Base-by-base conservation (phyloP, 2,329 filamentous ascomycete genomes). In the Beauveria brongniartii region DNA sequence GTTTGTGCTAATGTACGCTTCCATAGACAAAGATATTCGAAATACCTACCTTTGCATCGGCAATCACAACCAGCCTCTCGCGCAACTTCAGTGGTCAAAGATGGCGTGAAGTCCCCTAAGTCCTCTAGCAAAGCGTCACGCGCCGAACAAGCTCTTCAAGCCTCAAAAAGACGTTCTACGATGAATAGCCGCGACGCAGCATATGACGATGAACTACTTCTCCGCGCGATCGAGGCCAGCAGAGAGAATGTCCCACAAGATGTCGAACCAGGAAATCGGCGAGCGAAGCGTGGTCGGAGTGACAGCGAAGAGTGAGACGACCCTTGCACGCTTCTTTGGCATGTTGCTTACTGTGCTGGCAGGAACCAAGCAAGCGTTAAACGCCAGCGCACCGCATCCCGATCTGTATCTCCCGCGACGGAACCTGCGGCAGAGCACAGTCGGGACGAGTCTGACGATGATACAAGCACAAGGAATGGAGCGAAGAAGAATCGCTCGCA, bases 101-200 rank as follows among this genome's bases (percentile, higher is more conserved):
- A 89, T 67, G 79, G 73, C 68, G 76, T 74, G 69, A 80, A 74
- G 68, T 86, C 76, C 28, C 81, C 78, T 62, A 82, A 79, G 70
- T 76, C 74, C 70, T 81, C 77, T 67, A 80, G 78, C 68, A 85
- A 83, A 75, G 84, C 72, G 70, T 83, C 77, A 65, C 84, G 80
- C 53, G 78, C 78, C 59, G 79, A 78, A 10, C 75, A 79, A 55
- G 71, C 75, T 12, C 76, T 75, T 48, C 81, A 85, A 59, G 82
- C 84, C 57, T 86, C 88, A 43, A 97, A 97, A 73, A 85, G 94
- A 63, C 85, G 94, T 30, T 96, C 92, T 22, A 99, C 94, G 7
- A 97, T 97, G 91, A 96, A 97, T 71, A 99, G 94, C 72, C 86
- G 93, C 64, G 89, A 92, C 72, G 92, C 93, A 47, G 93, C 92